Percentiles rank a stretch among this genome's conserved stretches.
Conservation (phyloP, 192 early-diverging fungal species). For the Umbelopsis ramanniana region DNA sequence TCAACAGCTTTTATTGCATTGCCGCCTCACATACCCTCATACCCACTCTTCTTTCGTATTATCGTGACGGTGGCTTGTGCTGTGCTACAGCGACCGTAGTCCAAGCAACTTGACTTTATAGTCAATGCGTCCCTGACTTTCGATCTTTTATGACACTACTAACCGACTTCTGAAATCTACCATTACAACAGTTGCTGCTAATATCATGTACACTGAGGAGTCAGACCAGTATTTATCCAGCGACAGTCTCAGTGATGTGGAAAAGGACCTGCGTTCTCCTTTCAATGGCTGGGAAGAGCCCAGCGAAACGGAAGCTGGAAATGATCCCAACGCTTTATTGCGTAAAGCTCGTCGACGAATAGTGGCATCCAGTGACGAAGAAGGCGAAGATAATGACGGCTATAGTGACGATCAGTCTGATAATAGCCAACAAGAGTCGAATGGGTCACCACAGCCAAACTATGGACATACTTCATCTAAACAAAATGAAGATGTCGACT, state of each 20-base stretch:
- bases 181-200: not conserved
- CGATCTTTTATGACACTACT: not conserved
- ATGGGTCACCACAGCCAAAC: not conserved
- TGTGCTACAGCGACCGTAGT: no score
- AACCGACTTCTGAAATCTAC: not conserved
- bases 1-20: no score
- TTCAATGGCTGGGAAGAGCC: slow-evolving; percentile 5
- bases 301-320: not conserved
- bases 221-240: slow-evolving; percentile 14
- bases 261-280: slow-evolving; percentile 19
- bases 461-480: not conserved
- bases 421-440: not conserved
- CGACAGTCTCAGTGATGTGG: slow-evolving; percentile 21
- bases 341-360: slow-evolving; percentile 13
- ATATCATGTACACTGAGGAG: slow-evolving; percentile 17
- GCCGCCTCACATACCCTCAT: no score
- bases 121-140: not conserved
- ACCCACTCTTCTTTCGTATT: no score
- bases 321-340: not conserved
- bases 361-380: not conserved
- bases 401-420: not conserved
- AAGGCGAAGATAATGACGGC: not conserved
- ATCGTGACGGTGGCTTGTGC: no score
- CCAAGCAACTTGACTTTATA: no score
- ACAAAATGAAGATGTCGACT: slow-evolving; percentile 14